phyloP scores from a whole-genome alignment of 2,329 filamentous ascomycete genomes.

The Pseudocercospora crystallina region DNA sequence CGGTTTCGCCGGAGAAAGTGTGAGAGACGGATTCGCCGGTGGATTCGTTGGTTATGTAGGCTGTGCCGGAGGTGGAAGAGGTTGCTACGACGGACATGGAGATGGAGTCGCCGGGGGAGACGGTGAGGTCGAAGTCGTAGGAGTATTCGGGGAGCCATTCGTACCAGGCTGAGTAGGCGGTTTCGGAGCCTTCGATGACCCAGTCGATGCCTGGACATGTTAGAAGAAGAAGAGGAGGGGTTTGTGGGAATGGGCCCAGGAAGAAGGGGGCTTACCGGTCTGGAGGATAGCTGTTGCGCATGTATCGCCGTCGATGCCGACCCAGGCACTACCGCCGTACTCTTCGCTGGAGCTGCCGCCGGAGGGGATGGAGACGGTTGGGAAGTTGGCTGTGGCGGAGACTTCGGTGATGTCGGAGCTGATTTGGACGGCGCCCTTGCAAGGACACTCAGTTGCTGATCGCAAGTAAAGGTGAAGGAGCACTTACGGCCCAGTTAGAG shows the following conservation, averaged over 20 bases:
- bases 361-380: conserved; percentile 46
- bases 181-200: conserved; percentile 44
- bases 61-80: conserved; percentile 43
- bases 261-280: conserved; percentile 32
- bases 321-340: conserved; percentile 57
- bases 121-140: conserved; percentile 51
- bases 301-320: conserved; percentile 62
- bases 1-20: conserved; percentile 47
- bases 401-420: conserved; percentile 55
- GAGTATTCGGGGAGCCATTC: conserved; percentile 62
- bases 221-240: conserved; percentile 52
- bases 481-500: conserved; percentile 54
- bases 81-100: conserved; percentile 42
- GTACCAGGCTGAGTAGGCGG: conserved; percentile 58
- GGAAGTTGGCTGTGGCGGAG: conserved; percentile 55
- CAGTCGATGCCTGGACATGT: conserved; percentile 52
- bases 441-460: background rate
- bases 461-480: background rate
- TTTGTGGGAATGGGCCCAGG: no score
- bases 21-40: conserved; percentile 55
- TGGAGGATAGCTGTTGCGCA: conserved; percentile 38
- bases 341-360: conserved; percentile 31
- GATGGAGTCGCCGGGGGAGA: conserved; percentile 49
- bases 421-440: conserved; percentile 53
- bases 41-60: conserved; percentile 53